These are phyloP conservation scores for Phalaenopsis aphrodite DNA, from an alignment of 106 monocot genomes.

Conservation along the genomic window DNA sequence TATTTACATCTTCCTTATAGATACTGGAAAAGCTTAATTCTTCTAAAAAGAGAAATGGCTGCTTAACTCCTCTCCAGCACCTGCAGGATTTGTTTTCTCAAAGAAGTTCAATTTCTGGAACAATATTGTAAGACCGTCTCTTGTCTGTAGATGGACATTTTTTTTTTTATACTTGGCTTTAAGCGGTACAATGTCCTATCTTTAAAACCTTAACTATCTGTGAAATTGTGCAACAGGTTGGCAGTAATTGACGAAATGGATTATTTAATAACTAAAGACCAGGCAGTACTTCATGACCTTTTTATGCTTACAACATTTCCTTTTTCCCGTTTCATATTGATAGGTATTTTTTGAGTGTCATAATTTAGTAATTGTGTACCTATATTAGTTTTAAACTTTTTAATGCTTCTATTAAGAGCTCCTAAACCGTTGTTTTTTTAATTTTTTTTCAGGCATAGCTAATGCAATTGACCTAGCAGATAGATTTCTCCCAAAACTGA, in stretches of 20 bases:
- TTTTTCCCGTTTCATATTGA: constrained; percentile 70
- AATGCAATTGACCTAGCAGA: constrained; percentile 93
- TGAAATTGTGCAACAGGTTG: constrained; percentile 34
- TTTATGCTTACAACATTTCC: constrained; percentile 92
- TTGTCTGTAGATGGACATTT: neutral
- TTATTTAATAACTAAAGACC: constrained; percentile 88
- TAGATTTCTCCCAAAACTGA: constrained; percentile 91
- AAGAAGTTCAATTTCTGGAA: constrained; percentile 18
- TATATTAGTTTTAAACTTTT: neutral
- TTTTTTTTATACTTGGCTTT: neutral
- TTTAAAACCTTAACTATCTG: neutral
- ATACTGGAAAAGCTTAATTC: constrained; percentile 47
- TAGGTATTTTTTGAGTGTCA: constrained; percentile 43
- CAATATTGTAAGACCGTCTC: constrained; percentile 51
- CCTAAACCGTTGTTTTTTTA: neutral
- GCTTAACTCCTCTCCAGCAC: constrained; percentile 41
- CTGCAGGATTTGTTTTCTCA: constrained; percentile 56
- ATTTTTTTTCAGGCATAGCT: constrained; percentile 66
- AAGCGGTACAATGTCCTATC: neutral
- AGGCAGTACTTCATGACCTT: constrained; percentile 82
- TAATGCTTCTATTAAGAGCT: neutral
- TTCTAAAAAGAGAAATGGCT: constrained; percentile 26
- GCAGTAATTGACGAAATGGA: constrained; percentile 88
- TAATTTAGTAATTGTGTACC: neutral
- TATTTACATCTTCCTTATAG: constrained; percentile 20